Evolutionary conservation across 116 monocot species (phyloP).

Genomic region (Thalassia testudinum): DNA sequence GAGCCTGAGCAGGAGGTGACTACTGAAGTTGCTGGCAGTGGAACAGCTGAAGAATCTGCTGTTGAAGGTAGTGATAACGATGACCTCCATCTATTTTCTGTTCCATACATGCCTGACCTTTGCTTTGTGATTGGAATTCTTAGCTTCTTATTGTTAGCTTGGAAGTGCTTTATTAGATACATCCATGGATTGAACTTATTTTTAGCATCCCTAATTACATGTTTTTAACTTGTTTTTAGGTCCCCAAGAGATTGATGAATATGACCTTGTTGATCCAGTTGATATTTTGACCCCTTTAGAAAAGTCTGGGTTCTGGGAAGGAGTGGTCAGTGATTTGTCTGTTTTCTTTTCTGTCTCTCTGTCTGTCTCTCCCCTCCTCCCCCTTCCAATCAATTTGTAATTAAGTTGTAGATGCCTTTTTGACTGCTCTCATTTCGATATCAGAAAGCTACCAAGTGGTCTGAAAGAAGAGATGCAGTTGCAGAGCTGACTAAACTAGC

Average conservation of each 20-base stretch:
- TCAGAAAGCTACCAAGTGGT: conserved; percentile 99
- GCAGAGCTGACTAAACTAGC: conserved; percentile 91
- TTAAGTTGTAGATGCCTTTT: background rate
- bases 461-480: conserved; percentile 98
- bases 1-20: conserved; percentile 66
- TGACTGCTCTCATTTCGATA: conserved; percentile 4
- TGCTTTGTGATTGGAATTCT: no score
- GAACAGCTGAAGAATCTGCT: conserved; percentile 47
- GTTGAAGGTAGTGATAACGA: conserved; percentile 32
- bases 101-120: background rate
- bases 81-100: background rate
- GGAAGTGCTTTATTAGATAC: no score
- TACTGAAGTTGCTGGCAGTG: conserved; percentile 34
- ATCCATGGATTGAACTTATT: no score
- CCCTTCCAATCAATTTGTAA: background rate
- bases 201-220: no score
- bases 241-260: conserved; percentile 90
- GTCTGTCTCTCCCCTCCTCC: background rate
- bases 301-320: conserved; percentile 98
- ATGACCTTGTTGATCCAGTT: conserved; percentile 98
- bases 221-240: conserved; percentile 28
- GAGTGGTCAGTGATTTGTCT: conserved; percentile 56
- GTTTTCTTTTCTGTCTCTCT: background rate
- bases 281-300: conserved; percentile 91
- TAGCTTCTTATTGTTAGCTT: no score